Conservation (phyloP, 164 flowering plant genomes). For the Vitis vinifera region ASM3070453v1 NC_081806.1:15652501-15653000, state of each 20-base stretch:
- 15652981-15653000: neutral
- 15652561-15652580: conserved; percentile 3
- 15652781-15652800: neutral
- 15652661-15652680: conserved; percentile 50
- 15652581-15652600: conserved; percentile 72
- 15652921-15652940: conserved; percentile 98
- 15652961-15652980: conserved; percentile 2
- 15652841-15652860: neutral
- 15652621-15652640: conserved; percentile 65
- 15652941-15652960: conserved; percentile 93
- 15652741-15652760: conserved; percentile 70
- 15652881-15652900: conserved; percentile 1
- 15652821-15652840: neutral
- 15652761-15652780: neutral
- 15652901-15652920: conserved; percentile 75
- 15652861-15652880: neutral
- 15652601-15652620: conserved; percentile 94
- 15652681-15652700: neutral
- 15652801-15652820: neutral
- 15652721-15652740: conserved; percentile 98
- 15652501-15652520: conserved; percentile 62
- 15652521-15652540: neutral
- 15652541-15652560: conserved; percentile 6
- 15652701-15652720: conserved; percentile 85
- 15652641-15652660: conserved; percentile 61